Conservation (phyloP, 768 basidiomycete species). For the Infundibulicybe gibba region DNA sequence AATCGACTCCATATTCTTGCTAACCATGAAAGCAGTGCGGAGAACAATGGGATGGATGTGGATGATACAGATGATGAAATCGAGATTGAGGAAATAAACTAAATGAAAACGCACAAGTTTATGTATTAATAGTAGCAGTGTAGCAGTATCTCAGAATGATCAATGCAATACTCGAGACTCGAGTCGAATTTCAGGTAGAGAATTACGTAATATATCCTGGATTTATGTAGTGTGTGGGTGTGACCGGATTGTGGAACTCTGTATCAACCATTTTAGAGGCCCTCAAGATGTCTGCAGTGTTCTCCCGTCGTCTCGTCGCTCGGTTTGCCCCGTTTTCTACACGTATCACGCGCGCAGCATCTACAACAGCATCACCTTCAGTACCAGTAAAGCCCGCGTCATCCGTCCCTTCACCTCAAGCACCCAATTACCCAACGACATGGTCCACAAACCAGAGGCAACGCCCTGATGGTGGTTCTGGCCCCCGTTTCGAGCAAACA, state of each 20-base stretch:
- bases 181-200: too few relatives aligned
- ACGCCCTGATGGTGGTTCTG: constrained; percentile 53
- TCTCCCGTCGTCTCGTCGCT: too few relatives aligned
- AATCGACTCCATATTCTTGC: constrained; percentile 78
- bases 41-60: constrained; percentile 58
- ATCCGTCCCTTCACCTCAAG: constrained; percentile 50
- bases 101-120: constrained; percentile 7
- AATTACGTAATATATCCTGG: too few relatives aligned
- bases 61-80: constrained; percentile 52
- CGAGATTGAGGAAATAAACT: constrained; percentile 71
- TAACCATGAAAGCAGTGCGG: constrained; percentile 66
- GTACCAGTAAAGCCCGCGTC: constrained; percentile 22
- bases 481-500: constrained; percentile 93
- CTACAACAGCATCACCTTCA: constrained; percentile 21
- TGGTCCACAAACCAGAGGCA: constrained; percentile 86
- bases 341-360: constrained; percentile 5
- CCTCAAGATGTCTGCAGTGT: too few relatives aligned
- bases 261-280: too few relatives aligned
- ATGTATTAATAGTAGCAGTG: too few relatives aligned
- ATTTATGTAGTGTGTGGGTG: too few relatives aligned
- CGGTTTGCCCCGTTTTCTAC: too few relatives aligned
- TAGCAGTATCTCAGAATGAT: too few relatives aligned
- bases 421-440: constrained; percentile 77
- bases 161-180: too few relatives aligned
- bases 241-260: too few relatives aligned